A percentile compares a stretch with the other conserved stretches of the same genome.
phyloP scores from a whole-genome alignment of 371 early-diverging fungal genomes.

The Syncephalastrum contaminatum region DNA sequence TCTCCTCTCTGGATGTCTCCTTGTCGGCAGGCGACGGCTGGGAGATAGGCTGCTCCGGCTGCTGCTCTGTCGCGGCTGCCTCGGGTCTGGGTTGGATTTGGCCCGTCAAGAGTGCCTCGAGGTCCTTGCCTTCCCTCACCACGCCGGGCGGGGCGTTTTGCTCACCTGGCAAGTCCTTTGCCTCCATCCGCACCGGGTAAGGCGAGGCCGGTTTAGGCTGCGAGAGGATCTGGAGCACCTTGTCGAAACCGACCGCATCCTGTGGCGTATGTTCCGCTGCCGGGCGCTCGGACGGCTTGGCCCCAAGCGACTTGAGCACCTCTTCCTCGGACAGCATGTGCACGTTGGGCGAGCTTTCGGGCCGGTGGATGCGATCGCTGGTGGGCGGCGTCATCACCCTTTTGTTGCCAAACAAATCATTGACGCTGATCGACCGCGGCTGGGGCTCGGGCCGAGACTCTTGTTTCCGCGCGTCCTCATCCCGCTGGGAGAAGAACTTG shows the following conservation, averaged over 20 bases:
- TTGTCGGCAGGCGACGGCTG: constrained; percentile 7
- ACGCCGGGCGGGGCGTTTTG: too few species aligned
- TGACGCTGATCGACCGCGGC: constrained; percentile 42
- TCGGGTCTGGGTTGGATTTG: too few species aligned
- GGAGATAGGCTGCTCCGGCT: background rate
- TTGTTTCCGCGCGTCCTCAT: constrained; percentile 25
- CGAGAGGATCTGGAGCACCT: constrained; percentile 59
- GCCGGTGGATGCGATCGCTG: constrained; percentile 4
- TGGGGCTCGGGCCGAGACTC: constrained; percentile 25
- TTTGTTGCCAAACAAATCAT: constrained; percentile 53
- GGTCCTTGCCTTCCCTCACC: too few species aligned
- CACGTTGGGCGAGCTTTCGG: constrained; percentile 7
- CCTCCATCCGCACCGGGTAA: constrained; percentile 4
- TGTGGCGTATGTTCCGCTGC: constrained; percentile 18
- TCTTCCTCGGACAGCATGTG: constrained; percentile 65
- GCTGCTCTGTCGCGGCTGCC: background rate
- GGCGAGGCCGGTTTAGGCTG: constrained; percentile 39
- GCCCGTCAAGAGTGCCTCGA: too few species aligned
- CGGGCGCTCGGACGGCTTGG: constrained; percentile 20
- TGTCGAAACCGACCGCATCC: constrained; percentile 59
- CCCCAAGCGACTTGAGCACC: constrained; percentile 52
- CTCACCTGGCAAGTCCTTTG: too few species aligned
- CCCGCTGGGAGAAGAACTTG: constrained; percentile 55
- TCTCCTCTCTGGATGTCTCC: constrained; percentile 6
- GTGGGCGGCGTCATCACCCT: constrained; percentile 11